Evolutionary conservation across 177 flowering plant genomes (phyloP).

Genomic region (Vitis hybrid): DNA sequence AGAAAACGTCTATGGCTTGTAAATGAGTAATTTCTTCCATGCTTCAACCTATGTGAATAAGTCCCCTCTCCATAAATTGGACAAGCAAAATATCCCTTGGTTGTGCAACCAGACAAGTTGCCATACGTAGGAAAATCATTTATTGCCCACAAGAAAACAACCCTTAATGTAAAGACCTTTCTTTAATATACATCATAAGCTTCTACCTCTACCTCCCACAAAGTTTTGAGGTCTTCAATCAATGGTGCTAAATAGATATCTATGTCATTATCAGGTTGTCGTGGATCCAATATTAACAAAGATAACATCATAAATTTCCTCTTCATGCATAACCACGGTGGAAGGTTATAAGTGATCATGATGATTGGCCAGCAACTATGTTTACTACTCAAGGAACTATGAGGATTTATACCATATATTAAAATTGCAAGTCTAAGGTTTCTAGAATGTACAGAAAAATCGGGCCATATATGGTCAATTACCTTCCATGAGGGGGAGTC

Average conservation of each 20-base stretch:
- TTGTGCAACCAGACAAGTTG: background rate
- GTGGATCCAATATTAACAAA: no score
- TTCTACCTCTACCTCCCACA: no score
- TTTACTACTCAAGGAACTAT: background rate
- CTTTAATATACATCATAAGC: no score
- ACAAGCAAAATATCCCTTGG: background rate
- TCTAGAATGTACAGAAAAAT: background rate
- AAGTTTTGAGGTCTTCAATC: no score
- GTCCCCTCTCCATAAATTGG: background rate
- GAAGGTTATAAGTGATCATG: background rate
- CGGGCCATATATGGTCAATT: background rate
- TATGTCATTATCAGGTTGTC: no score
- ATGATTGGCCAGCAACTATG: background rate
- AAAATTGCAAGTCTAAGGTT: background rate
- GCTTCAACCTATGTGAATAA: no score
- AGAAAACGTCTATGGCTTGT: no score
- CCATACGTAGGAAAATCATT: background rate
- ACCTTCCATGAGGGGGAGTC: background rate
- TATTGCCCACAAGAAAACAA: background rate
- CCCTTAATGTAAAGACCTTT: no score
- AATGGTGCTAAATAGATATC: no score
- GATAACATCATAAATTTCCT: no score
- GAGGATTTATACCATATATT: background rate
- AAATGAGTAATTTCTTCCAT: no score
- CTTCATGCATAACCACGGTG: background rate